Base-by-base conservation (phyloP, 139 green algal genomes). In the Ostreobium quekettii region DNA sequence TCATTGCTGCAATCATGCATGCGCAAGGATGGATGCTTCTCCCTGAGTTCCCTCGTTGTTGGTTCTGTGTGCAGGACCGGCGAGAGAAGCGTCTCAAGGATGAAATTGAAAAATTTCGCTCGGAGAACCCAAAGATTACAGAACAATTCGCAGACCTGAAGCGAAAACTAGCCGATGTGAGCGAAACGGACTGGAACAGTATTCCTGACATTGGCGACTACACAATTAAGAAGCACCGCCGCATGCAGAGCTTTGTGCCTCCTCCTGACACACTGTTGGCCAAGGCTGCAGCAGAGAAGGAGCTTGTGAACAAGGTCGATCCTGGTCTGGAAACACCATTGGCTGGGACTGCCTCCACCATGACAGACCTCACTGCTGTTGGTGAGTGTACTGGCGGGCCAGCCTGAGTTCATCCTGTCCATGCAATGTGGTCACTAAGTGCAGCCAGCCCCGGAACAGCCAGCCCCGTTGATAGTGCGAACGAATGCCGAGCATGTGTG, bases 81-180 rank as follows among this genome's bases (percentile, higher is more conserved):
- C 80, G 93, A 1, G 93, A 98, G 76, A 86, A 85, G 48, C 84
- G 89, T 35, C 56, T 95, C 33, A 91, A 94, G 83, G 83, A 95
- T 66, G 83, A 97, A 77, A 85, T 97, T 53, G 89, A 98, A 69
- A 84, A 91, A 78, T 96, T 95, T 73, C 82, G 93, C 22, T 79
- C 74, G 4, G 86, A 91, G 59, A 99, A 99, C 71, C 93, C 93
- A 36, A 97, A 97, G 76, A 98, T 99, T 71, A 91, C 87, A 8
- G 94, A 97, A 81, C 89, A 96, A 82, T 98, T 99, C 88, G 82
- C 87, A 1, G 91, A 97, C 74, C 77, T 98, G 28, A 99, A 99
- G 82, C 81, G 95, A 38, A 85, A 90, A 67, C 87, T 99, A 64
- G 72, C 73, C 22, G 77, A 92, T 39, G 76, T 98, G 63, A 69